Base-by-base conservation (phyloP, 768 basidiomycete genomes). In the Termitomyces bulborhizus region DNA sequence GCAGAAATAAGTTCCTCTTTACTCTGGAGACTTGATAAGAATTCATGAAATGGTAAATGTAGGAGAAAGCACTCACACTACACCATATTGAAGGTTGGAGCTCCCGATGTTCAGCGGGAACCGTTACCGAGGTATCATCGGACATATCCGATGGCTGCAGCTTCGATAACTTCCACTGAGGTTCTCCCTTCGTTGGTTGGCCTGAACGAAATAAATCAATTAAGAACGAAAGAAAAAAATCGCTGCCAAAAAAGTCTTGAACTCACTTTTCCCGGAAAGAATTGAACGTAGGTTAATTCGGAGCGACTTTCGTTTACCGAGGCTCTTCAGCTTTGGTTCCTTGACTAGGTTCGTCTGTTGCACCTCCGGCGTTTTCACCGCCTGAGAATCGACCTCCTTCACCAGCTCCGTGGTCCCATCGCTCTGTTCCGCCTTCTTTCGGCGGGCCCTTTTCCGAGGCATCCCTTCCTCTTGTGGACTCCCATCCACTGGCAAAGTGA, bases 1-100 rank as follows among this genome's bases (percentile, higher is more conserved):
- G 63, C 62, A 3, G 62, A 56, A 9, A 57, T 26, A 31, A 65
- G 51, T 41, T 65, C 63, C 41, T 63, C 62, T 50, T 60, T 63
- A 21, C 60, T 60, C 63, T 63, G 40, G 5, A 45, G 5, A 41
- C 15, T 32, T 2, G 4, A 57, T 43, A 21, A 57, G 24, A 6
- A 36, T 31, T 21, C 11, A 4, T 11, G 4, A 1, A 27, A 43
- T 16, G 45, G 24, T 12, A 49, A 18, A 39, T 18, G 18, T 15
- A 21, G 37, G 15, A 26, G 16, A 45, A 44, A 47, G 21, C 8
- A 9, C 55, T 59, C 54, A 63, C 62, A 40, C 54, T 43, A 21
- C 57, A 59, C 62, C 62, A 63, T n/a, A 61, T 55, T 9, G 45
- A 42, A 8, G 62, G 62, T 24, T 46, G 44, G 1, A 57, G 4